Evolutionary conservation across 2,329 filamentous ascomycete genomes (phyloP).

Genomic region (Metarhizium anisopliae): DNA sequence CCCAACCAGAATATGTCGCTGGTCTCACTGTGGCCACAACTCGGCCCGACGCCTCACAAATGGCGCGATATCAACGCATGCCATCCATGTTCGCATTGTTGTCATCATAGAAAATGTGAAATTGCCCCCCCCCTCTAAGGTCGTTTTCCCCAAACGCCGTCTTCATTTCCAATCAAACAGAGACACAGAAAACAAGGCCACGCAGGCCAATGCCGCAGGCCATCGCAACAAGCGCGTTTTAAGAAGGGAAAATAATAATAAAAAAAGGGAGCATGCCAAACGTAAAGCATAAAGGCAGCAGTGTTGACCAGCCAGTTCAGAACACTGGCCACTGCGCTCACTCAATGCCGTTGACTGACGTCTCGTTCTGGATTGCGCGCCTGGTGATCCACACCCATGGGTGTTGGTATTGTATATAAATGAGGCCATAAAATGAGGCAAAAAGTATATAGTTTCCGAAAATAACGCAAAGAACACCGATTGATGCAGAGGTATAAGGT

Average conservation of each 20-base stretch:
- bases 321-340: background rate
- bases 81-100: conserved; percentile 2
- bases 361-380: background rate
- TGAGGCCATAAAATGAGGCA: conserved; percentile 6
- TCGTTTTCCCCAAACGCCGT: conserved; percentile 6
- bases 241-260: background rate
- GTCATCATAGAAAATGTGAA: background rate
- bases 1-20: too few species aligned
- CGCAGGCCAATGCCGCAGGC: background rate
- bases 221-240: conserved; percentile 3
- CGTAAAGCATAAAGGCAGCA: background rate
- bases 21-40: background rate
- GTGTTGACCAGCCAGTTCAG: background rate
- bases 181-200: background rate
- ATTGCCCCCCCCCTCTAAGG: conserved; percentile 8
- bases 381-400: background rate
- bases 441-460: conserved; percentile 8
- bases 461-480: conserved; percentile 16
- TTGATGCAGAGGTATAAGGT: conserved; percentile 16
- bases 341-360: background rate
- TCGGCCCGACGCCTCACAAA: background rate
- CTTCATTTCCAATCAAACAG: conserved; percentile 8
- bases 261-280: background rate
- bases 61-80: conserved; percentile 3
- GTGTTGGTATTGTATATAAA: conserved; percentile 3